phyloP scores from a whole-genome alignment of 305 asterid genomes.

The Plantago coronopus region DNA sequence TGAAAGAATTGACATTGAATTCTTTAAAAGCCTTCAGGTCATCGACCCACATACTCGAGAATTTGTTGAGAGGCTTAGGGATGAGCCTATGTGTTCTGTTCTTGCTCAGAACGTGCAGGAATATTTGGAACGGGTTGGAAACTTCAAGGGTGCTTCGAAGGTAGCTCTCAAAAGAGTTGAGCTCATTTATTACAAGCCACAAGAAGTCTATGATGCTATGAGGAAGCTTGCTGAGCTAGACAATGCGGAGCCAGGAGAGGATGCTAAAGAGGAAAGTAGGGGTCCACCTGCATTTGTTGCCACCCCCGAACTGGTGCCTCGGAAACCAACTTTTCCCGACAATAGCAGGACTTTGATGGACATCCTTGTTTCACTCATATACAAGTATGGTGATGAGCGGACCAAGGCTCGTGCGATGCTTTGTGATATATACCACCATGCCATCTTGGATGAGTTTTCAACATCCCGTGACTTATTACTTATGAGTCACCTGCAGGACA shows the following conservation, averaged over 20 bases:
- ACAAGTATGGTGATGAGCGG: constrained; percentile 68
- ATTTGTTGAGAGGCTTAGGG: constrained; percentile 84
- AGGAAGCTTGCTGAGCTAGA: constrained; percentile 77
- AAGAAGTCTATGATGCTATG: constrained; percentile 93
- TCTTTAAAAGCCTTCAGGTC: constrained; percentile 86
- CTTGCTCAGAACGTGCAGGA: constrained; percentile 88
- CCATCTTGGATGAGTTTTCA: constrained; percentile 77
- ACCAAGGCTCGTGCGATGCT: constrained; percentile 99
- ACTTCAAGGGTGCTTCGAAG: constrained; percentile 81
- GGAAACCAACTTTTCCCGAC: constrained; percentile 77
- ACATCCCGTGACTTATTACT: constrained; percentile 80
- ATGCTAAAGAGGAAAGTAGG: constrained; percentile 54
- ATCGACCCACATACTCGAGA: constrained; percentile 97
- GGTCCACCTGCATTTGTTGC: constrained; percentile 60
- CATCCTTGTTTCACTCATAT: constrained; percentile 63
- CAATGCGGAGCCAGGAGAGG: constrained; percentile 53
- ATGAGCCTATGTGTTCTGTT: constrained; percentile 73
- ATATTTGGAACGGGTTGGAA: constrained; percentile 59
- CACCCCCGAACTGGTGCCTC: constrained; percentile 68
- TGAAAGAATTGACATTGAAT: constrained; percentile 79
- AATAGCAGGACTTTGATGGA: constrained; percentile 73
- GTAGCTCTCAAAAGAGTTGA: constrained; percentile 91
- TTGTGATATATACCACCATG: constrained; percentile 91
- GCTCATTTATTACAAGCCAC: constrained; percentile 86
- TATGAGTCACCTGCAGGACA: constrained; percentile 98